Percentiles rank a stretch among this genome's conserved stretches.
Evolutionary conservation across 73 alveolate genomes (phyloP).

Genomic region (Symbiodinium pilosum): DNA sequence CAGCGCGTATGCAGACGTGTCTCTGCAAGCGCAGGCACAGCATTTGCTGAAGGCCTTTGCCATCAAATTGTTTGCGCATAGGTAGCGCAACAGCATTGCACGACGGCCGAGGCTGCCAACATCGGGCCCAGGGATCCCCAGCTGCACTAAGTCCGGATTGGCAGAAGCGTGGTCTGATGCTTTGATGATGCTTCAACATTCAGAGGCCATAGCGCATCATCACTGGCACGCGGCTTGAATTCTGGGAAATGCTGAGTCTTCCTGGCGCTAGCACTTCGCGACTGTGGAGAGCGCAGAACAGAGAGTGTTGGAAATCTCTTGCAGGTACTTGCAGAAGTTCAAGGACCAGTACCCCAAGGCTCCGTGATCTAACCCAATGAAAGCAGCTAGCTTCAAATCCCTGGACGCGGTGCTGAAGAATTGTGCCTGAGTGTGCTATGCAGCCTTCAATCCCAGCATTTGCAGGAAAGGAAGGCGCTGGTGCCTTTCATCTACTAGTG

Average conservation of each 20-base stretch:
- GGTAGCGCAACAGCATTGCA: not conserved
- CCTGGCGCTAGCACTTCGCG: no score
- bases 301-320: not conserved
- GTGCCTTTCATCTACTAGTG: not conserved
- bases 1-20: not conserved
- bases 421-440: no score
- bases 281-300: not conserved
- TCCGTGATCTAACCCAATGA: no score
- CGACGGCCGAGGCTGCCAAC: not conserved
- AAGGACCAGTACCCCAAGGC: constrained; percentile 78
- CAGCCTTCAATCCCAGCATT: no score
- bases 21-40: not conserved
- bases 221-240: constrained; percentile 35
- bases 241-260: not conserved
- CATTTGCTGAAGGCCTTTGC: not conserved
- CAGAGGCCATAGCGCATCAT: constrained; percentile 54
- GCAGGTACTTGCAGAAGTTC: constrained; percentile 76
- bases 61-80: not conserved
- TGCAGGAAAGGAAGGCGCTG: constrained; percentile 3
- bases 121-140: not conserved
- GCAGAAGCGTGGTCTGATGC: not conserved
- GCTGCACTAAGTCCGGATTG: not conserved
- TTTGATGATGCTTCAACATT: not conserved
- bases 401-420: no score
- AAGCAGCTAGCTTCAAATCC: no score